phyloP scores from a whole-genome alignment of 768 basidiomycete genomes.

The Tylopilus subfusipes region DNA sequence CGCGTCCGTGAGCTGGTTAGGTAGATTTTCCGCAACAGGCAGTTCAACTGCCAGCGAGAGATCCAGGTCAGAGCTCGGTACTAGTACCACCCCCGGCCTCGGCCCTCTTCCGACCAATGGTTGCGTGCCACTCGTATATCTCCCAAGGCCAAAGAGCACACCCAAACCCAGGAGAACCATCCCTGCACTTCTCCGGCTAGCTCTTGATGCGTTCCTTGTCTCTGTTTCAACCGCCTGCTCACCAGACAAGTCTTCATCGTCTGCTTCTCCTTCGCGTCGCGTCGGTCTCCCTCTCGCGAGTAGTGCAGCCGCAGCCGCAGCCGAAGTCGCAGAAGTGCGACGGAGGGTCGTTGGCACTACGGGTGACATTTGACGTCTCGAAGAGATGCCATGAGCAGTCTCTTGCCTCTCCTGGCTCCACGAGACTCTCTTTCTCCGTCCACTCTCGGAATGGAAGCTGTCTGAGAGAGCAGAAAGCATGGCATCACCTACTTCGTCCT shows the following conservation, averaged over 20 bases:
- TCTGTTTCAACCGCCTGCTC: conserved; percentile 23
- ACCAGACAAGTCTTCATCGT: conserved; percentile 18
- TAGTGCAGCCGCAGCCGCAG: conserved; percentile 11
- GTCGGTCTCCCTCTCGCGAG: conserved; percentile 44
- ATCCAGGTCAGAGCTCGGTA: conserved; percentile 9
- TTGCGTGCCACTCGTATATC: conserved; percentile 37
- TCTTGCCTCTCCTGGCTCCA: conserved; percentile 75
- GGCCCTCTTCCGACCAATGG: conserved; percentile 26
- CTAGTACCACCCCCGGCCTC: conserved; percentile 49
- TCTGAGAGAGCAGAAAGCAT: conserved; percentile 59
- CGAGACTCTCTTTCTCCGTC: conserved; percentile 54
- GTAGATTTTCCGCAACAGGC: conserved; percentile 13
- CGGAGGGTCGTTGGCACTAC: conserved; percentile 32
- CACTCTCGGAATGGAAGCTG: conserved; percentile 75
- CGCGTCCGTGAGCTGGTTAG: conserved; percentile 3
- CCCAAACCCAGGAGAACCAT: conserved; percentile 82
- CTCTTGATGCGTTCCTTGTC: conserved; percentile 48
- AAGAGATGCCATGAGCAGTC: conserved; percentile 37
- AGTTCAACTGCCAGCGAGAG: not conserved
- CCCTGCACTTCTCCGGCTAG: conserved; percentile 65
- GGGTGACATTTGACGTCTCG: conserved; percentile 34
- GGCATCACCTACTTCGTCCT: conserved; percentile 49
- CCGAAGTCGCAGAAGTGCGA: conserved; percentile 19
- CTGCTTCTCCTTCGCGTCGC: conserved; percentile 38
- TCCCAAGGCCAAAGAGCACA: conserved; percentile 66